These are phyloP conservation scores for Melaleuca quinquenervia DNA, from an alignment of 345 rosid genomes.

Conservation along the genomic window DNA sequence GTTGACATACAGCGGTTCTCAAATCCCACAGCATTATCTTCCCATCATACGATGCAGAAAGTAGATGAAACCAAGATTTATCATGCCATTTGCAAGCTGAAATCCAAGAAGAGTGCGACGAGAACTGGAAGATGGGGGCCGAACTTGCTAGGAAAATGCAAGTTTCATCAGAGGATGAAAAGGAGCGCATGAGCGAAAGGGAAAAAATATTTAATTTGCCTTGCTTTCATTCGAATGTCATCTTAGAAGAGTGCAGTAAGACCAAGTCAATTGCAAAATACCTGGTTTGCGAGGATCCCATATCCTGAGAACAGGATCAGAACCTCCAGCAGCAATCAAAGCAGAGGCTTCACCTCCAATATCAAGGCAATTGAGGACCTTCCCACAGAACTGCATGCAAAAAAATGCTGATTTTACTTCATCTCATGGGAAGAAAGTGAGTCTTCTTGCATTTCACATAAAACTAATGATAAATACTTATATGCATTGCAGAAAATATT, in stretches of 20 bases:
- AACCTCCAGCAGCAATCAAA: constrained; percentile 84
- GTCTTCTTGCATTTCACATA: neutral
- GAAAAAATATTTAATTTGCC: neutral
- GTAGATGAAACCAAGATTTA: constrained; percentile 73
- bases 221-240: neutral
- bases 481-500: neutral
- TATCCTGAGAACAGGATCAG: constrained; percentile 82
- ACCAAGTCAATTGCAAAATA: constrained; percentile 8
- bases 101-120: constrained; percentile 88
- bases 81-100: constrained; percentile 92
- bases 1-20: constrained; percentile 79
- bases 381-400: constrained; percentile 59
- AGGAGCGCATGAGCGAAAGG: neutral
- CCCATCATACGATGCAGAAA: constrained; percentile 95
- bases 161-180: neutral
- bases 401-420: neutral
- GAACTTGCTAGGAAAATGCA: constrained; percentile 52
- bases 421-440: neutral
- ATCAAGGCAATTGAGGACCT: constrained; percentile 71
- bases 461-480: neutral
- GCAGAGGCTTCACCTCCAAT: constrained; percentile 92
- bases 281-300: constrained; percentile 99
- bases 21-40: constrained; percentile 98
- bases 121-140: constrained; percentile 76
- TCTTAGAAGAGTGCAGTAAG: neutral